Conservation (phyloP, 768 basidiomycete species). For the Pisolithus tinctorius region DNA sequence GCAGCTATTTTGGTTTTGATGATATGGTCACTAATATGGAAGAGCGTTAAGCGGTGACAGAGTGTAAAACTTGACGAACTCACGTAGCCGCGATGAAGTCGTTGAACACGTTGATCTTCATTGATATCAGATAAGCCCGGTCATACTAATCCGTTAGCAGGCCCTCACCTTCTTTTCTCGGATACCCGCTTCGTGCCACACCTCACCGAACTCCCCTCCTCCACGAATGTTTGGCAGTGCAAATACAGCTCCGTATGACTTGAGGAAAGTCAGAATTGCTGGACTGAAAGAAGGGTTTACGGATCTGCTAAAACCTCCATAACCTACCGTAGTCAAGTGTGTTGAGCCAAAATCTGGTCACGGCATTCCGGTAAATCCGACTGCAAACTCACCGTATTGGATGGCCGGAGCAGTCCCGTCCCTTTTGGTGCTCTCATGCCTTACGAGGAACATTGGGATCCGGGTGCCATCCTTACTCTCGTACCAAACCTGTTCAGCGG, state of each 20-base stretch:
- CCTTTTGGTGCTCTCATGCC: constrained; percentile 59
- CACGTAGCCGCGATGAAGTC: constrained; percentile 82
- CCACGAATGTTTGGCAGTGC: constrained; percentile 59
- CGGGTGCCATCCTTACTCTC: constrained; percentile 71
- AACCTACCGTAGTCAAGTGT: constrained; percentile 36
- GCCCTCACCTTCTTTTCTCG: constrained; percentile 57
- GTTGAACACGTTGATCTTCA: constrained; percentile 65
- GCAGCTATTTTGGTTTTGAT: constrained; percentile 67
- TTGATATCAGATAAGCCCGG: constrained; percentile 1
- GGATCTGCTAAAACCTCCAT: constrained; percentile 75
- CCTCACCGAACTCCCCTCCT: constrained; percentile 75
- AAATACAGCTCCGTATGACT: constrained; percentile 60
- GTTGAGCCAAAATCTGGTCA: not conserved
- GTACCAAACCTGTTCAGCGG: constrained; percentile 74
- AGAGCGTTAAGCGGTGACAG: not conserved
- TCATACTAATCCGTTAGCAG: not conserved
- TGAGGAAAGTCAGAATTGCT: constrained; percentile 63
- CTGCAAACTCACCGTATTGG: constrained; percentile 55
- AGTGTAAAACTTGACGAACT: constrained; percentile 14
- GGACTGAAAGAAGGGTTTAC: constrained; percentile 70
- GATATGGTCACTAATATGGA: constrained; percentile 50
- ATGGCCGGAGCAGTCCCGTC: constrained; percentile 74
- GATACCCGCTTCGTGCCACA: constrained; percentile 75
- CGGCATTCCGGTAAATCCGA: not conserved
- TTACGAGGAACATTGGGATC: constrained; percentile 82